phyloP scores from a whole-genome alignment of 2,329 filamentous ascomycete species.

The Diplocarpon rosae region DNA sequence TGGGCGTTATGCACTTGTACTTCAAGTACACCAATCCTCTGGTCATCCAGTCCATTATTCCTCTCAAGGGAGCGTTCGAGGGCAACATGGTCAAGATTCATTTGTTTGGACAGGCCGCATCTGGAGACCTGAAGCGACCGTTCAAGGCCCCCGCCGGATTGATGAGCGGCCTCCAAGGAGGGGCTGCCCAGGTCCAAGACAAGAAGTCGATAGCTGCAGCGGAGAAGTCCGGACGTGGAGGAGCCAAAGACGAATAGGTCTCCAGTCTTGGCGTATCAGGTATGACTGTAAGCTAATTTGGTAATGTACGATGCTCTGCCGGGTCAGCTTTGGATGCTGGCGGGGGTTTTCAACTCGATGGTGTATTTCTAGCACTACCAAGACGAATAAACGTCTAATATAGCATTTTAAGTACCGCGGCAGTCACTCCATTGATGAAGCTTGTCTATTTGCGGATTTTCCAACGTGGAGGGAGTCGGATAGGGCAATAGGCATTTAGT shows the following conservation, averaged over 20 bases:
- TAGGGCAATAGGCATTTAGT: no score
- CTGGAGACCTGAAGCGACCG: conserved; percentile 84
- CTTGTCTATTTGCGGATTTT: no score
- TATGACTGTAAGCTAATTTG: no score
- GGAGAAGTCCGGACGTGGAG: conserved; percentile 63
- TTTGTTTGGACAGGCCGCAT: conserved; percentile 74
- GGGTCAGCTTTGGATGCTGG: no score
- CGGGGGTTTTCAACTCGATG: no score
- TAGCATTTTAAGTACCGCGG: no score
- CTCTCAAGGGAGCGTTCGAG: conserved; percentile 91
- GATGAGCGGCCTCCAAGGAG: conserved; percentile 66
- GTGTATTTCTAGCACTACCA: no score
- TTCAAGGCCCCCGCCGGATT: conserved; percentile 83
- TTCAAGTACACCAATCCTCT: conserved; percentile 99
- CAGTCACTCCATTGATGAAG: no score
- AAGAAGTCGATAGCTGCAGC: conserved; percentile 76
- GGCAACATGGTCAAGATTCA: conserved; percentile 95
- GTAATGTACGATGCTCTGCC: no score
- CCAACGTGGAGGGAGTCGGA: no score
- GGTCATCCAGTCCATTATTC: conserved; percentile 96
- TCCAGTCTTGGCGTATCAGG: no score
- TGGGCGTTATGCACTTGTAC: conserved; percentile 97
- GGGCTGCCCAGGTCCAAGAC: conserved; percentile 64
- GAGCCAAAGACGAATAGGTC: conserved; percentile 62
- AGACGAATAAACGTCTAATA: no score